Conservation (phyloP, 768 basidiomycete genomes). For the Asterophora lycoperdoides region DNA sequence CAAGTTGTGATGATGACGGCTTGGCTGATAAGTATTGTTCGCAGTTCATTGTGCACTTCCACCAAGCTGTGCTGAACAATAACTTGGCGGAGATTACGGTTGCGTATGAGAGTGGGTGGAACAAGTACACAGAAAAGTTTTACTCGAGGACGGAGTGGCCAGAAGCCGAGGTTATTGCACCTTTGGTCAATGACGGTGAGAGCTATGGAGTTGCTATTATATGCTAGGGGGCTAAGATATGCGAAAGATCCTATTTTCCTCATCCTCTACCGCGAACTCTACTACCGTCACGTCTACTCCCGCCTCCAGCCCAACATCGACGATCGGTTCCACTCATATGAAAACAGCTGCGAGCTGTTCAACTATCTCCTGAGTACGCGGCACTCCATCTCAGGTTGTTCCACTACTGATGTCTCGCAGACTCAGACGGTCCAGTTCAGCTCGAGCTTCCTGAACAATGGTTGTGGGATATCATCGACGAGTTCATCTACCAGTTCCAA, state of each 20-base stretch:
- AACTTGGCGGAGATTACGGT: conserved; percentile 88
- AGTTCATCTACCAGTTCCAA: conserved; percentile 98
- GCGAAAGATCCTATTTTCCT: conserved; percentile 84
- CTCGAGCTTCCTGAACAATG: conserved; percentile 95
- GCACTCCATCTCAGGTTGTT: not conserved
- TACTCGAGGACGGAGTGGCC: conserved; percentile 96
- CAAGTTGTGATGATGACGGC: conserved; percentile 2
- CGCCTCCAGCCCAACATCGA: conserved; percentile 93
- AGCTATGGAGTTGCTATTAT: no score
- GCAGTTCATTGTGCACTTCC: conserved; percentile 93
- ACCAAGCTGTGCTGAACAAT: conserved; percentile 87
- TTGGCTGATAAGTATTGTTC: conserved; percentile 4
- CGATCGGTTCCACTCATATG: conserved; percentile 96
- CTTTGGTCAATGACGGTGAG: conserved; percentile 88
- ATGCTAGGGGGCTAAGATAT: not conserved
- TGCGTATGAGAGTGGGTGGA: conserved; percentile 97
- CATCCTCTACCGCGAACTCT: conserved; percentile 93
- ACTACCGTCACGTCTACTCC: conserved; percentile 95
- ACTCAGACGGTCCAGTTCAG: conserved; percentile 91
- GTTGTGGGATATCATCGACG: conserved; percentile 97
- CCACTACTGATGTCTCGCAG: conserved; percentile 34
- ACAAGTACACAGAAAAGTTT: conserved; percentile 93
- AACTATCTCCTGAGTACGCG: conserved; percentile 90
- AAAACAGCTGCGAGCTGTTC: conserved; percentile 97
- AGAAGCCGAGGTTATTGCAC: conserved; percentile 92